Evolutionary conservation across 805 yeast genomes (phyloP), one percentile per base, ranked within the genome.

Genomic region (Ascoidea asiatica): DNA sequence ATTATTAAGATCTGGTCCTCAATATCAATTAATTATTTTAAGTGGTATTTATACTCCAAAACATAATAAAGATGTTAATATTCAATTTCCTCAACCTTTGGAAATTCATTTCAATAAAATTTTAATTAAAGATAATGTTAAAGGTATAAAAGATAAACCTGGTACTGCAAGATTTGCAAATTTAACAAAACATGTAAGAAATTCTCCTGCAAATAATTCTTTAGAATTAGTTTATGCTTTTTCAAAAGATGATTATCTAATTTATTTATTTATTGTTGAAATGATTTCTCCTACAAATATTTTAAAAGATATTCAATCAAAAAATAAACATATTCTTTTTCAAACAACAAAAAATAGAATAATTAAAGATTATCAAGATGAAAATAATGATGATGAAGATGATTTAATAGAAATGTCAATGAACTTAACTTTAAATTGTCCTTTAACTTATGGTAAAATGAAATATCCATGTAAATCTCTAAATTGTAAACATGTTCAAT

Each of bases 161-260:
- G 95, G 95, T 0, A 79, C 95, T 0, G 81, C 88, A 1, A 72
- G 75, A 48, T 96, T 97, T 0, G 88, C 86, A 0, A 83, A 89
- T 57, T 52, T 90, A 38, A 82, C 95, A 0, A 66, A 67, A 2
- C 63, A 65, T 38, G 41, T 73, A n/a, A 48, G 57, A 20, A 50
- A 55, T 1, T 49, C 58, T 17, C 62, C 61, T 7, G 50, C 50
- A 4, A 39, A 50, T 19, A 81, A 77, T 54, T 54, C 56, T 6
- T 55, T 81, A 35, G 73, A 72, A 46, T 56, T 80, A 21, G 67
- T 70, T 2, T 84, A 80, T 55, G 79, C 80, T 0, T 77, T 72
- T 53, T 71, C 83, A 1, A 65, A 67, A 39, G 62, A 63, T 11
- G 70, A 72, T 44, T 78, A 59, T 53, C 57, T 75, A 38, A 54